Evolutionary conservation across 148 eudicot species (phyloP).

Genomic region (Rhododendron griersonianum): DNA sequence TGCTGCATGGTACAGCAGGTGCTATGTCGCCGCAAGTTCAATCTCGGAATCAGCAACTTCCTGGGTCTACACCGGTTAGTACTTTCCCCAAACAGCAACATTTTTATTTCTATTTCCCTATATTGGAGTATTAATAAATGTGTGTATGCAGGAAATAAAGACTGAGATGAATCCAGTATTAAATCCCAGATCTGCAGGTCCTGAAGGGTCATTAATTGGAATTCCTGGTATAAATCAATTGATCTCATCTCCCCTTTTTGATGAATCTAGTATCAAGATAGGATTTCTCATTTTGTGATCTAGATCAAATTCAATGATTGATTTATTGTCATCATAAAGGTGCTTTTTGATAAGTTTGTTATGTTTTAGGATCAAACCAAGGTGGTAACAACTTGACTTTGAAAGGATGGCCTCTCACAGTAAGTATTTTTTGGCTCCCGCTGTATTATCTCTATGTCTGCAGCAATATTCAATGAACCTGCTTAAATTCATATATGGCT

Average conservation of each 20-base stretch:
- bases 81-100: background rate
- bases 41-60: constrained; percentile 79
- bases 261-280: background rate
- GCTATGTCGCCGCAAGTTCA: constrained; percentile 79
- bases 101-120: background rate
- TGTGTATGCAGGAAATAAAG: constrained; percentile 53
- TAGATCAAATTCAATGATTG: background rate
- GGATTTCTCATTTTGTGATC: background rate
- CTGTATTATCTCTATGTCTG: background rate
- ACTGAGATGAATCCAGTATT: constrained; percentile 46
- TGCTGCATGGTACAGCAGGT: constrained; percentile 88
- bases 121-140: background rate
- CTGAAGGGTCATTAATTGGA: constrained; percentile 61
- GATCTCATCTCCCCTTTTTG: background rate
- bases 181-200: constrained; percentile 48
- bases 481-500: background rate
- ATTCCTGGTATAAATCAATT: constrained; percentile 44
- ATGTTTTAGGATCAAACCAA: constrained; percentile 56
- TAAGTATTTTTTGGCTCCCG: constrained; percentile 27
- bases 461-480: background rate
- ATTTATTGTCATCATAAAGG: background rate
- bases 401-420: constrained; percentile 86
- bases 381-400: constrained; percentile 59
- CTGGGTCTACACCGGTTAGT: constrained; percentile 49
- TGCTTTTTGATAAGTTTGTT: constrained; percentile 19